Conservation (phyloP, 2,329 filamentous ascomycete species). For the Fusarium goolgardi region DNA sequence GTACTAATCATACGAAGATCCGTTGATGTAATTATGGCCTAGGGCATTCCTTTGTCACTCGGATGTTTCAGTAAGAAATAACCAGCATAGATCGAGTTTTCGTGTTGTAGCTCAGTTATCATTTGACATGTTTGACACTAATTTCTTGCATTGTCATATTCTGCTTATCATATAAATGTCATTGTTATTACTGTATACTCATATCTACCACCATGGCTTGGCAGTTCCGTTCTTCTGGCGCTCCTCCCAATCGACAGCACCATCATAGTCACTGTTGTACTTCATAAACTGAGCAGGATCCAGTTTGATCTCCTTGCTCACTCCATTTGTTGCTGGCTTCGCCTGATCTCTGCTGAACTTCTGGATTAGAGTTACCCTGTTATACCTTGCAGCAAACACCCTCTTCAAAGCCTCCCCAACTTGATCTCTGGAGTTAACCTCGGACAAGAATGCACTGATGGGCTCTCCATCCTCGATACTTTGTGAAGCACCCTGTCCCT, state of each 20-base stretch:
- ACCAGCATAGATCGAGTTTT: not conserved
- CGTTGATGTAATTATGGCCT: not conserved
- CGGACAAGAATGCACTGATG: not conserved
- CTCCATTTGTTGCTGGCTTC: slow-evolving; percentile 32
- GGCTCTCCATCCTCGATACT: slow-evolving; percentile 23
- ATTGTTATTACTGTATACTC: not conserved
- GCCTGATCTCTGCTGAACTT: slow-evolving; percentile 42
- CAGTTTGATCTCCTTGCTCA: slow-evolving; percentile 31
- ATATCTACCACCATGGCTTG: not conserved
- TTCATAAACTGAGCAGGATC: slow-evolving; percentile 40
- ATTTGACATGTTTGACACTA: no score
- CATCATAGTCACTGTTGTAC: slow-evolving; percentile 41
- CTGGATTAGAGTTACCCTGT: slow-evolving; percentile 34
- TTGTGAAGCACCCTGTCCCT: slow-evolving; percentile 21
- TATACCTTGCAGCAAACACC: slow-evolving; percentile 22
- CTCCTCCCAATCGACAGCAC: slow-evolving; percentile 37
- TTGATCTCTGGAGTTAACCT: slow-evolving; percentile 2
- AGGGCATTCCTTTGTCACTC: accelerated
- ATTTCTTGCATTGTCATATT: no score
- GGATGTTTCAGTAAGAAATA: no score
- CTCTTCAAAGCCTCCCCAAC: slow-evolving; percentile 1
- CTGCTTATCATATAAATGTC: not conserved
- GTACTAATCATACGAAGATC: not conserved
- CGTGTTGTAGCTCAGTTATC: not conserved
- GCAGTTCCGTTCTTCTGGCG: slow-evolving; percentile 24